These are phyloP conservation scores for Pythium phragmiticola DNA, from an alignment of 352 stramenopile species.

Conservation along the genomic window DNA sequence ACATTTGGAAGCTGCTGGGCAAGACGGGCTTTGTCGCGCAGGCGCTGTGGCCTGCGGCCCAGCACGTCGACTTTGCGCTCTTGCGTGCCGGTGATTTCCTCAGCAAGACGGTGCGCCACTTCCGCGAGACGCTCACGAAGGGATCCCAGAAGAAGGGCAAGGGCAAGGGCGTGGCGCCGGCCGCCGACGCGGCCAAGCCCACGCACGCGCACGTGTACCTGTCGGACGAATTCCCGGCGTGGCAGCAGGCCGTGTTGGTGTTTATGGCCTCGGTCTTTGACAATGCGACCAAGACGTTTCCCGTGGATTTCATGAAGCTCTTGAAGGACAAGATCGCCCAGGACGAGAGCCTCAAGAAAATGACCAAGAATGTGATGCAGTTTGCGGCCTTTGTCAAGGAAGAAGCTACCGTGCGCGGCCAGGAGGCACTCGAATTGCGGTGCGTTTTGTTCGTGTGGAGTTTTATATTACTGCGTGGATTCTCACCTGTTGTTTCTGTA, in stretches of 20 bases:
- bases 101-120: constrained; percentile 89
- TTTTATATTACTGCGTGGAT: too few relatives aligned
- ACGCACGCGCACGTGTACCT: constrained; percentile 88
- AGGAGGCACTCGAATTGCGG: constrained; percentile 91
- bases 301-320: constrained; percentile 85
- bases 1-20: constrained; percentile 92
- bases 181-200: constrained; percentile 82
- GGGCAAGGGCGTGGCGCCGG: constrained; percentile 75
- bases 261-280: constrained; percentile 69
- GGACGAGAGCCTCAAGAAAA: constrained; percentile 83
- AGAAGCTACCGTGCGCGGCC: constrained; percentile 90
- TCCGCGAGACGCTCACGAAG: constrained; percentile 87
- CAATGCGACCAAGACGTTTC: constrained; percentile 61
- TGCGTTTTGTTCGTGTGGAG: constrained; percentile 21
- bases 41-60: constrained; percentile 82
- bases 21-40: constrained; percentile 91
- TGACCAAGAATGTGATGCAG: constrained; percentile 96
- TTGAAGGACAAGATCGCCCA: constrained; percentile 74
- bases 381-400: constrained; percentile 95
- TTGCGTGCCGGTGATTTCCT: constrained; percentile 93
- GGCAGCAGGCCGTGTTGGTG: constrained; percentile 82
- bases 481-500: neutral
- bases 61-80: constrained; percentile 91
- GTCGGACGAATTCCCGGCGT: constrained; percentile 80
- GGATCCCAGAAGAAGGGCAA: constrained; percentile 80